A percentile compares a stretch with the other conserved stretches of the same genome.
phyloP scores from a whole-genome alignment of 1,284 basidiomycete species.

The Mycena sp. region DNA sequence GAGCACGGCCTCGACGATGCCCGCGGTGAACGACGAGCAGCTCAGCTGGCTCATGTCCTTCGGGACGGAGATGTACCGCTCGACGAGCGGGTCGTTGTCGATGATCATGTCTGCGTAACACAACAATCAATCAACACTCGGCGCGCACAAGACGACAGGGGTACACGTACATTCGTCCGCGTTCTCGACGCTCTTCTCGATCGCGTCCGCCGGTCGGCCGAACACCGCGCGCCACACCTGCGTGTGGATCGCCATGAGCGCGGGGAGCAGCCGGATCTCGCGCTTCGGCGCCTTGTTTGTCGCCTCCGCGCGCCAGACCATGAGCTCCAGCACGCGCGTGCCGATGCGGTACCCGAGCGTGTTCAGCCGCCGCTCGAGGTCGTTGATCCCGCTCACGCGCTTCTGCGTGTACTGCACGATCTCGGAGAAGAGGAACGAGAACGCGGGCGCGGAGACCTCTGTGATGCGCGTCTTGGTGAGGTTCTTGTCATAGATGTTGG shows the following conservation, averaged over 20 bases:
- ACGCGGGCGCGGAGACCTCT: conserved; percentile 86
- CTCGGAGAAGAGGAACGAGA: conserved; percentile 92
- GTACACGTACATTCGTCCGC: conserved; percentile 78
- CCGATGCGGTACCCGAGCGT: conserved; percentile 92
- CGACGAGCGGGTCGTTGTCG: conserved; percentile 94
- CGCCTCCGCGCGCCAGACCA: conserved; percentile 77
- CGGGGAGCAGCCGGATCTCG: conserved; percentile 88
- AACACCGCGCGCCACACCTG: conserved; percentile 96
- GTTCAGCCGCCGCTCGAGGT: conserved; percentile 93
- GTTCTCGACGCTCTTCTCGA: conserved; percentile 96
- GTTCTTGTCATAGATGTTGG: conserved; percentile 86
- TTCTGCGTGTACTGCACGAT: conserved; percentile 95
- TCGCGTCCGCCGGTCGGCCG: conserved; percentile 91
- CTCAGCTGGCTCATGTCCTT: conserved; percentile 94
- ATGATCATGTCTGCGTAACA: conserved; percentile 89
- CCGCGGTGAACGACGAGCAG: conserved; percentile 96
- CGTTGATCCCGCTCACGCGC: conserved; percentile 92
- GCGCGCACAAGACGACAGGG: no score
- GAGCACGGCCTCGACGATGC: conserved; percentile 96
- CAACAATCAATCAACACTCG: no score
- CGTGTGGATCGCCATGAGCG: conserved; percentile 91
- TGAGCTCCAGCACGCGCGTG: conserved; percentile 81
- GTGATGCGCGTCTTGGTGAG: conserved; percentile 84
- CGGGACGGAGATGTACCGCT: conserved; percentile 92
- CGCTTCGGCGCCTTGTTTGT: conserved; percentile 85